phyloP scores from a whole-genome alignment of 306 rosid genomes.

The Gillenia trifoliata region DNA sequence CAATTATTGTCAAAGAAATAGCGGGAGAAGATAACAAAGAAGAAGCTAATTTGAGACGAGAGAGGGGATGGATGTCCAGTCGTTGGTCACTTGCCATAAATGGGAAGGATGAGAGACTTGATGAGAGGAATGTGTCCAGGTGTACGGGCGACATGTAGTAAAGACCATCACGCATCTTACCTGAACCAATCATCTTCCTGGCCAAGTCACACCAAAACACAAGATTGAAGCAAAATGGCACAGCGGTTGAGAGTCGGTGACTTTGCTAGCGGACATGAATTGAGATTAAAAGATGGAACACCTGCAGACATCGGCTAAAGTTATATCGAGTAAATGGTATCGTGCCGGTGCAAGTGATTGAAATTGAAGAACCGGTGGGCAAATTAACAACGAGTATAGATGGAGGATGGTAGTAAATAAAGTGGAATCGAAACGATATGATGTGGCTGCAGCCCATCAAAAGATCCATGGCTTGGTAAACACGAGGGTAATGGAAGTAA shows the following conservation, averaged over 20 bases:
- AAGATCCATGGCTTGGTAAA: too few relatives aligned
- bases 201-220: background rate
- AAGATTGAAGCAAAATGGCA: too few relatives aligned
- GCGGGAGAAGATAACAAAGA: background rate
- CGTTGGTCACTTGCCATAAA: background rate
- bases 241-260: too few relatives aligned
- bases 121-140: background rate
- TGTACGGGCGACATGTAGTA: background rate
- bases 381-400: background rate
- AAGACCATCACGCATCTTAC: background rate
- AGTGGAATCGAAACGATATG: background rate
- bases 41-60: background rate
- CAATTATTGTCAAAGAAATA: constrained; percentile 1
- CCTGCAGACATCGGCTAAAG: too few relatives aligned
- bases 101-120: background rate
- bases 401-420: background rate
- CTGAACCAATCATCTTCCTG: constrained; percentile 13
- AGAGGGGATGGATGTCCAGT: background rate
- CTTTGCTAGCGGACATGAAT: too few relatives aligned
- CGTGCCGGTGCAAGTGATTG: too few relatives aligned
- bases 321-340: too few relatives aligned
- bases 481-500: too few relatives aligned
- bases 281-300: too few relatives aligned
- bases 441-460: too few relatives aligned
- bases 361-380: too few relatives aligned